A percentile compares a stretch with the other conserved stretches of the same genome.
phyloP scores from a whole-genome alignment of 441 rosid species.

The Syzygium malaccense region DNA sequence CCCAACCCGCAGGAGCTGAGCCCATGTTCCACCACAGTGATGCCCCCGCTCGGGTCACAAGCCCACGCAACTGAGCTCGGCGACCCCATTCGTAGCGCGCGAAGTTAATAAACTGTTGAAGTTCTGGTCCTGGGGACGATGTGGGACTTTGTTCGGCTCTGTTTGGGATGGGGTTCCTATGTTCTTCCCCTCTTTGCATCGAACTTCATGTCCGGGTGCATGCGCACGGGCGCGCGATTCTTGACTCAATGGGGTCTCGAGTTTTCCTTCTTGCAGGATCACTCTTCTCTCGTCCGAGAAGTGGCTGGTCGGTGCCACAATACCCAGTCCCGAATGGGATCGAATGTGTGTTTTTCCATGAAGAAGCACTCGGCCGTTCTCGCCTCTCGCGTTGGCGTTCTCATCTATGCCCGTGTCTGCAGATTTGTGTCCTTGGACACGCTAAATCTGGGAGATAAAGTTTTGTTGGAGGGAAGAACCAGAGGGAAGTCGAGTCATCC shows the following conservation, averaged over 20 bases:
- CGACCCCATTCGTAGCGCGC: accelerated
- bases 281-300: not conserved
- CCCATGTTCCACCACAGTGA: accelerated
- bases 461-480: not conserved
- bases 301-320: not conserved
- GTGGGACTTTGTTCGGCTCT: not conserved
- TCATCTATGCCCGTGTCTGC: not conserved
- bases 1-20: not conserved
- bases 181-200: not conserved
- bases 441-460: not conserved
- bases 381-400: not conserved
- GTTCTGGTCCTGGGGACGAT: accelerated
- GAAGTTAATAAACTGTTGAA: accelerated
- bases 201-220: not conserved
- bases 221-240: not conserved
- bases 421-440: not conserved
- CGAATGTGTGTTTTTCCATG: not conserved
- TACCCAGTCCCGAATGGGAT: not conserved
- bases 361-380: not conserved
- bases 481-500: not conserved
- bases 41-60: not conserved
- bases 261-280: not conserved
- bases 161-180: not conserved
- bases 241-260: not conserved
- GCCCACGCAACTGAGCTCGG: not conserved